Evolutionary conservation across 495 filamentous ascomycete species (phyloP), one percentile per base, ranked within the genome.

Genomic region (Aspergillus haitiensis): DNA sequence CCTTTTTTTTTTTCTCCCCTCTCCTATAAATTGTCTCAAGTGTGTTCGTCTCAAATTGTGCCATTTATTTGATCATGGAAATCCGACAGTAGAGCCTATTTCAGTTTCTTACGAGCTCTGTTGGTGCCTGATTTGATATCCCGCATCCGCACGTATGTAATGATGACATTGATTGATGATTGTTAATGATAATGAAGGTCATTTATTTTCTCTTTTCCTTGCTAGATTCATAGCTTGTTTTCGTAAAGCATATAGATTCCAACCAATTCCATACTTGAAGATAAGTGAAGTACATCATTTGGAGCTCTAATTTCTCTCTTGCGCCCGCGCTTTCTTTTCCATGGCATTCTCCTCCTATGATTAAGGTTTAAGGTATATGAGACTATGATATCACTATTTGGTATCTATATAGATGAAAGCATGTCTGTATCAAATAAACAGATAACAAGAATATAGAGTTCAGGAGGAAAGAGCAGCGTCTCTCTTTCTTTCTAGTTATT

Each of bases 1-100:
- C 60, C 61, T 64, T 69, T 70, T 58, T 58, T 62, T 50, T 69
- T 60, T 63, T 56, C 56, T 58, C 61, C 42, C 56, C 34, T 65
- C 52, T 62, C 56, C 21, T 27, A 27, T 3, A 58, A 61, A 62
- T 56, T 70, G 60, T 34, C 44, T 35, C 35, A 53, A 48, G 49
- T 61, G 52, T 34, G 45, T 52, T 57, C 45, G 54, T 53, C 54
- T 27, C 7, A 52, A n/a, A 32, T 55, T 15, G 44, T 64, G 53
- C 47, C 21, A 27, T 27, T 27, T 27, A 27, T 27, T 27, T 27
- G 21, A 27, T 27, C 21, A 27, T 27, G 21, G 21, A 27, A 27
- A 27, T 27, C 21, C 21, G n/a, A n/a, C n/a, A n/a, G n/a, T n/a
- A n/a, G n/a, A 40, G 11, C 21, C 21, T 27, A 27, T 27, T 27